Evolutionary conservation across 257 asterid species (phyloP).

Genomic region (Nicotiana tomentosiformis): DNA sequence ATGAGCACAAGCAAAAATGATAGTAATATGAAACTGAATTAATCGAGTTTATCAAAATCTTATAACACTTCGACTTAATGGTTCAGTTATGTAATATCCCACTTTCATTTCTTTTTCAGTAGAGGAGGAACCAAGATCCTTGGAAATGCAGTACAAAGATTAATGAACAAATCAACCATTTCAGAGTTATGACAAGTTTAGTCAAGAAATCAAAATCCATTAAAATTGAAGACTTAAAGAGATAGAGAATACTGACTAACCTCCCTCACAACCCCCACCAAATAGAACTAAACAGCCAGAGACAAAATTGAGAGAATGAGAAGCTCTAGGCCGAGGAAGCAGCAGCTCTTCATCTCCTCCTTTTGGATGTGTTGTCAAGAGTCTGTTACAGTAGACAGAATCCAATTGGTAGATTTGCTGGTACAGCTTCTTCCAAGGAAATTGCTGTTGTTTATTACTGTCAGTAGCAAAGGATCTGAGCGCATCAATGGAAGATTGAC

Average conservation of each 20-base stretch:
- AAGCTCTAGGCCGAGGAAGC: conserved; percentile 76
- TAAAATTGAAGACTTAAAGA: not conserved
- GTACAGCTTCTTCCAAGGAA: conserved; percentile 68
- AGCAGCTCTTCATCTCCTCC: conserved; percentile 14
- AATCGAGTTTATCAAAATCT: not conserved
- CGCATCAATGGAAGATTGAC: conserved; percentile 37
- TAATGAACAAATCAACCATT: not conserved
- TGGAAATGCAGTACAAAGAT: not conserved
- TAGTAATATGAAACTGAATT: not conserved
- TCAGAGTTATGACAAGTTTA: not conserved
- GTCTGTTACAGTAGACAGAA: conserved; percentile 46
- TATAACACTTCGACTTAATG: not conserved
- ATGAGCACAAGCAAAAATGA: not conserved
- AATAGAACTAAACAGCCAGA: conserved; percentile 72
- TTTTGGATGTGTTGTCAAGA: conserved; percentile 22
- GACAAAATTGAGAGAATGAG: conserved; percentile 76
- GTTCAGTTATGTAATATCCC: not conserved
- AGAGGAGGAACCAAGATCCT: not conserved
- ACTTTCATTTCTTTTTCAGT: not conserved
- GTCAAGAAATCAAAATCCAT: not conserved
- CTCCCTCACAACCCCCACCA: conserved; percentile 96
- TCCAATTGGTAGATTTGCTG: conserved; percentile 58
- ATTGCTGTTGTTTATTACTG: conserved; percentile 3
- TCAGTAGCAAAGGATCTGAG: conserved; percentile 21
- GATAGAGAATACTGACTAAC: conserved; percentile 26